Conservation (phyloP, 108 stramenopile species). For the Chaetoceros muelleri region DNA sequence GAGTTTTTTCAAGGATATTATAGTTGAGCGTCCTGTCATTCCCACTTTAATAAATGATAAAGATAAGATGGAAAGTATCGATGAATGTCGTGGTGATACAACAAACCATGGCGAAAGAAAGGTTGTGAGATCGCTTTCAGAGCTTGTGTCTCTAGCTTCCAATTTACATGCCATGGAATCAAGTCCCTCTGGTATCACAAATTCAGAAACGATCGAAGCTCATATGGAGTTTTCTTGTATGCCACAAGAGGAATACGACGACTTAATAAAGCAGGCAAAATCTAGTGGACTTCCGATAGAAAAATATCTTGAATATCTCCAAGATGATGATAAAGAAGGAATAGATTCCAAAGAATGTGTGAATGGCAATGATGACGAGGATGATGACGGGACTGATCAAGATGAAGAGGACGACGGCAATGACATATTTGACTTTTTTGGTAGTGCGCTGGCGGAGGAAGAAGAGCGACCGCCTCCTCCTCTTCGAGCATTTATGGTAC, state of each 20-base stretch:
- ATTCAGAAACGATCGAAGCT: slow-evolving; percentile 24
- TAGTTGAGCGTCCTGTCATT: not conserved
- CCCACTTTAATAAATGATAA: not conserved
- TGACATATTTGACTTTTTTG: not conserved
- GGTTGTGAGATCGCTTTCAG: no score
- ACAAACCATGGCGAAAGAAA: no score
- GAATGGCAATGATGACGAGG: slow-evolving; percentile 14
- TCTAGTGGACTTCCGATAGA: not conserved
- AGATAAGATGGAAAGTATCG: not conserved
- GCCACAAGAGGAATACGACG: slow-evolving; percentile 26
- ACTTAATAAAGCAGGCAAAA: slow-evolving; percentile 6
- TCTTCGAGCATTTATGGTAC: slow-evolving; percentile 17
- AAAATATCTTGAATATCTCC: not conserved
- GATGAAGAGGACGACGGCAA: slow-evolving; percentile 12
- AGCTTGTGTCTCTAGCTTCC: no score
- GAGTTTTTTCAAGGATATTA: no score
- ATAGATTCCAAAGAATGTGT: slow-evolving; percentile 1
- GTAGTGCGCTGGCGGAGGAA: slow-evolving; percentile 8
- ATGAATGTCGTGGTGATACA: no score
- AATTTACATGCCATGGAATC: no score
- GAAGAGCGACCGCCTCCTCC: not conserved
- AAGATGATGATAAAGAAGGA: slow-evolving; percentile 1
- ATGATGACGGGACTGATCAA: not conserved
- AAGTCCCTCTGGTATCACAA: no score
- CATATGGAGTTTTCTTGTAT: slow-evolving; percentile 34